Base-by-base conservation (phyloP, 2,329 filamentous ascomycete species). In the Aspergillus versicolor region DNA sequence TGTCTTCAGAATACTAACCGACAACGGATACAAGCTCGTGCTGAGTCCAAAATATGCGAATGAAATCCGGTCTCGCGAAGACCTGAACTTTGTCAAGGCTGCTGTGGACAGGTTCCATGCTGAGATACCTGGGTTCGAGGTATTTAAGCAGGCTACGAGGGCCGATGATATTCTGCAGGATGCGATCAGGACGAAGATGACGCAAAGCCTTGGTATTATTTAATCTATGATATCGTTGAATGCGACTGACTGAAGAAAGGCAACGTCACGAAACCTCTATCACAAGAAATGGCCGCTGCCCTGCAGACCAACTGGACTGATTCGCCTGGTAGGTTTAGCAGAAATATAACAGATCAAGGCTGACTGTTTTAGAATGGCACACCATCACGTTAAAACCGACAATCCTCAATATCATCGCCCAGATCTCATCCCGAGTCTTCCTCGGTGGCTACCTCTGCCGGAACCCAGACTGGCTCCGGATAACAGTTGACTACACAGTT, bases 131-230 rank as follows among this genome's bases (percentile, higher is more conserved):
- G 65, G 61, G 0, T 67, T 67, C 17, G 61, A 63, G n/a, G 60
- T 62, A 2, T 65, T 67, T 21, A 43, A 54, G 12, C 55, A 65
- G 19, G 57, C 52, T 11, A 48, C 57, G 0, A 42, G n/a, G 8
- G 24, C 22, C 0, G 57, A 64, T 4, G 24, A 62, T 2, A 58
- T 67, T 11, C 46, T 67, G 12, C 56, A 57, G 22, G 60, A 67
- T 49, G 59, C 62, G 7, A 53, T 69, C 3, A 55, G 61, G 8
- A 65, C 58, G 38, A 65, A 65, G n/a, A 34, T 68, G 50, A 68
- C 67, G 0, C 65, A 63, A 17, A 55, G 41, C 2, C 52, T 67
- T 5, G 63, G 67, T 69, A 53, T 24, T 57, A 0, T 30, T 30
- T 11, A 4, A 11, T 11, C 8, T 11, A 11, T 9, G 11, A 11